Percentiles rank a stretch among this genome's conserved stretches.
Conservation (phyloP, 331 rosid genomes). For the Rosa hybrid region DNA sequence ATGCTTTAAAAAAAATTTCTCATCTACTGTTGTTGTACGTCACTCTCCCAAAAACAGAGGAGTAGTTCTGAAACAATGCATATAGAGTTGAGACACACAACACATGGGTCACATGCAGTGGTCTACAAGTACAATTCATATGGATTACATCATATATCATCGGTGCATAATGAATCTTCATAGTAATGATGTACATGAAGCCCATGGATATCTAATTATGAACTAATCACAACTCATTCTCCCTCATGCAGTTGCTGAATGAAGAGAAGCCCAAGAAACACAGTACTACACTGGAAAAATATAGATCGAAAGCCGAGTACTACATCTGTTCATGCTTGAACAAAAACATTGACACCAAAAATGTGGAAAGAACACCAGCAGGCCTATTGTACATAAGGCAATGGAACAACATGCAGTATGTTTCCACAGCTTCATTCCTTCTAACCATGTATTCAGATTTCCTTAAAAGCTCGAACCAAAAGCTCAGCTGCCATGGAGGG, state of each 20-base stretch:
- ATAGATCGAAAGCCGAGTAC: constrained; percentile 78
- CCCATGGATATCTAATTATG: background rate
- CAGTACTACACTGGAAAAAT: constrained; percentile 47
- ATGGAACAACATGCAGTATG: constrained; percentile 99
- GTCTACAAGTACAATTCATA: background rate
- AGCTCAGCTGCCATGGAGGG: constrained; percentile 57
- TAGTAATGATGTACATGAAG: background rate
- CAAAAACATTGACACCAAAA: constrained; percentile 58
- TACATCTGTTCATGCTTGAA: constrained; percentile 85
- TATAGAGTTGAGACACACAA: background rate
- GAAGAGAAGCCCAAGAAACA: constrained; percentile 62
- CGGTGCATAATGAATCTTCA: background rate
- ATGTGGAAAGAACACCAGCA: constrained; percentile 73
- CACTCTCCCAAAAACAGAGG: background rate
- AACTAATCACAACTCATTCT: background rate
- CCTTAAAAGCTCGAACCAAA: constrained; percentile 51
- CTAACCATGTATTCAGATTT: constrained; percentile 72
- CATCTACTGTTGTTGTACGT: background rate
- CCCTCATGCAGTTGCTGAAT: constrained; percentile 48
- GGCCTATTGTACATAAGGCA: constrained; percentile 72
- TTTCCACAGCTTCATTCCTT: constrained; percentile 80
- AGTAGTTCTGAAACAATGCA: background rate
- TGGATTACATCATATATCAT: background rate
- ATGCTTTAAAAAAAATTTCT: background rate
- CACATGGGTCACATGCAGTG: constrained; percentile 16